These are phyloP conservation scores for Oidiodendron maius DNA, from an alignment of 495 filamentous ascomycete species.

Conservation along the genomic window DNA sequence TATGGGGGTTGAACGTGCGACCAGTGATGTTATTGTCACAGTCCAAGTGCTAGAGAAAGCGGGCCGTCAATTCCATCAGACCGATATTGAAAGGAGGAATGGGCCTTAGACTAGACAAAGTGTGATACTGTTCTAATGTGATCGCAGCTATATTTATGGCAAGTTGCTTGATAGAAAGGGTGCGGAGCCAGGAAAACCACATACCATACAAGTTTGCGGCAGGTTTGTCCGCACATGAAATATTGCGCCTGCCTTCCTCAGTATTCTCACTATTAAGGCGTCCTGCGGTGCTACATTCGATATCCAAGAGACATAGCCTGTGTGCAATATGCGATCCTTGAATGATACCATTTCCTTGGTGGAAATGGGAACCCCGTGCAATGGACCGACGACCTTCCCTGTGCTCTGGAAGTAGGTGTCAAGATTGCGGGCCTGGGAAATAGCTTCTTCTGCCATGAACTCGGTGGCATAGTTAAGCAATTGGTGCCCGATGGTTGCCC, in stretches of 20 bases:
- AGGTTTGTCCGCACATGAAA: conserved; percentile 60
- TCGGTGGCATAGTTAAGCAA: too few species aligned
- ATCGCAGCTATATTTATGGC: too few species aligned
- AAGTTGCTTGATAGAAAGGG: background rate
- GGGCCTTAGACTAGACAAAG: too few species aligned
- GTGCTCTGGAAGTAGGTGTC: conserved; percentile 32
- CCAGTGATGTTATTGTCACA: conserved; percentile 19
- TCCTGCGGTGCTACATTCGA: background rate
- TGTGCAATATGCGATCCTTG: conserved; percentile 27
- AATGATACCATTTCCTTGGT: conserved; percentile 34
- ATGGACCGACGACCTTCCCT: conserved; percentile 37
- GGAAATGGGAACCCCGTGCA: conserved; percentile 54
- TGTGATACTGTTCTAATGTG: too few species aligned
- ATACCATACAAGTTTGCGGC: conserved; percentile 50
- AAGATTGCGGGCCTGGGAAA: conserved; percentile 38
- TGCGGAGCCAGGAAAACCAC: too few species aligned
- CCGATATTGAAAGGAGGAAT: too few species aligned
- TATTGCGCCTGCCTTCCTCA: conserved; percentile 48
- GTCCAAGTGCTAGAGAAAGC: conserved; percentile 9
- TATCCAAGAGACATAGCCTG: conserved; percentile 23
- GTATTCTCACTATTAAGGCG: conserved; percentile 13
- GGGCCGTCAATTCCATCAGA: too few species aligned
- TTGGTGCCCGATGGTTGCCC: conserved; percentile 13
- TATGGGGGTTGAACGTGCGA: conserved; percentile 25
- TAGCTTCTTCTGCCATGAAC: conserved; percentile 44